These are phyloP conservation scores for Sarocladium brachiariae DNA, from an alignment of 2,329 filamentous ascomycete genomes.

Conservation along the genomic window DNA sequence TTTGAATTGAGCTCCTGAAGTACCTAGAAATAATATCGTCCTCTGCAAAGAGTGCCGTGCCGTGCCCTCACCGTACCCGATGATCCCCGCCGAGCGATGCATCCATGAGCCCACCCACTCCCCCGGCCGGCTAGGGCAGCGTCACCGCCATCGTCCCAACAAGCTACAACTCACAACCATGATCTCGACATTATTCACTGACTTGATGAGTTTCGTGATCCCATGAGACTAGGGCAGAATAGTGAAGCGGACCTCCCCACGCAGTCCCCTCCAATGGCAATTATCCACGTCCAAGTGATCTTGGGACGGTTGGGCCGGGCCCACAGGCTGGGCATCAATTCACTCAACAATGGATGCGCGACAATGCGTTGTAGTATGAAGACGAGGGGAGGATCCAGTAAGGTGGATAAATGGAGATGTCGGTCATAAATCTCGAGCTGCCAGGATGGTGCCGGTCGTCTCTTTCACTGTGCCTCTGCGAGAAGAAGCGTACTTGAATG, in stretches of 20 bases:
- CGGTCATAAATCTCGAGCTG: background rate
- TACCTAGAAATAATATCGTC: too few relatives aligned
- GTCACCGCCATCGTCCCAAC: slow-evolving; percentile 9
- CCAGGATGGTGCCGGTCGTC: too few relatives aligned
- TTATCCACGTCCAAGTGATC: slow-evolving; percentile 21
- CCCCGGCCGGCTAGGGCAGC: background rate
- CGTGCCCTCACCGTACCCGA: slow-evolving; percentile 7
- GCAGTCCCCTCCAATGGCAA: slow-evolving; percentile 18
- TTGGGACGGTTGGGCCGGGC: slow-evolving; percentile 8
- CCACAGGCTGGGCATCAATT: slow-evolving; percentile 22
- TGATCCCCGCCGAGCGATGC: background rate
- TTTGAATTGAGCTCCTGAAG: too few relatives aligned
- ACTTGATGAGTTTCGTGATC: background rate
- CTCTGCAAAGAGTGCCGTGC: too few relatives aligned
- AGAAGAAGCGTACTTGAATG: too few relatives aligned
- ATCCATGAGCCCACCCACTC: background rate
- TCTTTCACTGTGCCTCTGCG: too few relatives aligned
- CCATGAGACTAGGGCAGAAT: too few relatives aligned
- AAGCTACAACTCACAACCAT: slow-evolving; percentile 8
- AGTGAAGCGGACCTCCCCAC: slow-evolving; percentile 6
- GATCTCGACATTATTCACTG: background rate
- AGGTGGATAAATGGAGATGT: background rate
- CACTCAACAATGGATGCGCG: slow-evolving; percentile 10
- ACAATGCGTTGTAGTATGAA: background rate
- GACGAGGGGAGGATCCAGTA: background rate